Evolutionary conservation across 177 flowering plant species (phyloP), one percentile per base, ranked within the genome.

Genomic region (Vitis hybrid): DNA sequence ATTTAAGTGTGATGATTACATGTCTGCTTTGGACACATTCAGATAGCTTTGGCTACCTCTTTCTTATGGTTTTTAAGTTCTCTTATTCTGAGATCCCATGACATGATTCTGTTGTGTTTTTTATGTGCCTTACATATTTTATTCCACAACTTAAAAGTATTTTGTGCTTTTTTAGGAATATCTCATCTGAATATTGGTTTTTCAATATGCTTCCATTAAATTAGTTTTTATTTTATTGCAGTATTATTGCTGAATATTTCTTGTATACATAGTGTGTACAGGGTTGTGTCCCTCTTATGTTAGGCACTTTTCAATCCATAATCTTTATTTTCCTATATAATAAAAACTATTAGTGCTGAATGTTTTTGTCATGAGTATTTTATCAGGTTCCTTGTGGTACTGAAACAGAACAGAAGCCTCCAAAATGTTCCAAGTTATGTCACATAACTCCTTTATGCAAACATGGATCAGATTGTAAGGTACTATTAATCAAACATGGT

Each of bases 311-410:
- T 39, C 45, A 39, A 7, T 39, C 45, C 45, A 39, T 39, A 39
- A 39, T 48, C 39, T 9, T 60, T 4, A 15, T 21, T 69, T 4
- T 71, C 45, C 3, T 56, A 1, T 17, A 15, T 57, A 6, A 58
- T 8, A 58, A 17, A 7, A 61, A 14, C 0, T 30, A 17, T 30
- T 14, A 9, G 11, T 51, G 51, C 51, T 62, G 2, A 18, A 57
- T 6, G 19, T 26, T 17, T 63, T 13, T 68, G 17, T 30, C 17
- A 45, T 74, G 39, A 9, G 66, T 69, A 67, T 72, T 70, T 39
- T 69, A 65, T 67, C 82, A 92, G 97, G 98, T 94, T 80, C 97
- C 97, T 60, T 91, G 97, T 79, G 97, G 97, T 69, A 86, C 95
- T 70, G 97, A 92, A 83, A 80, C n/a, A 74, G 87, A 86, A 65